phyloP scores from a whole-genome alignment of 345 rosid genomes.

The Durio zibethinus region DNA sequence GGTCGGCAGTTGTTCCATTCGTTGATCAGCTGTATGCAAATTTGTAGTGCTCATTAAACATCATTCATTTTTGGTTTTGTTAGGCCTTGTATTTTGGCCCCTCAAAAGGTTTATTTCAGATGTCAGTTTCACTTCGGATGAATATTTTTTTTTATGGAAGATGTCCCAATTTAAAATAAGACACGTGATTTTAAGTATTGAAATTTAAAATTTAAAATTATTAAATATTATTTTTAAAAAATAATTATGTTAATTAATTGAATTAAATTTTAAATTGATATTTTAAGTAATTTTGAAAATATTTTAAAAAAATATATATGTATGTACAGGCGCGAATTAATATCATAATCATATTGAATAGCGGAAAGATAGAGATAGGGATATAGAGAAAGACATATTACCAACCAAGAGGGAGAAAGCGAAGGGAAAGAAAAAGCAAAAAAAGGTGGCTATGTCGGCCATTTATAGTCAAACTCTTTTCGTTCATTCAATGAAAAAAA shows the following conservation, averaged over 20 bases:
- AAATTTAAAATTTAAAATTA: no score
- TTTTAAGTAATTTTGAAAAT: no score
- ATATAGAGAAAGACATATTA: constrained; percentile 19
- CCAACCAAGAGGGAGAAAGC: constrained; percentile 14
- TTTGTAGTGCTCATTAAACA: not conserved
- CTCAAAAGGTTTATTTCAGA: not conserved
- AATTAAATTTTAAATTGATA: no score
- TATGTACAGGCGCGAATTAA: no score
- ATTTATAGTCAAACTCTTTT: constrained; percentile 12
- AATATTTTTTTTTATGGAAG: no score
- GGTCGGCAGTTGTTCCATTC: constrained; percentile 6
- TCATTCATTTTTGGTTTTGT: not conserved
- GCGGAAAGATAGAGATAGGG: not conserved
- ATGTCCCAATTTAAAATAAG: no score
- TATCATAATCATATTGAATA: not conserved
- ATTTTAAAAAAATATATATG: no score
- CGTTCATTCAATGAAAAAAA: not conserved
- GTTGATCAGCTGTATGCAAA: not conserved
- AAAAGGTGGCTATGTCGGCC: constrained; percentile 31
- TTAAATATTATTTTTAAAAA: no score
- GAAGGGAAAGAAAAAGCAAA: constrained; percentile 1
- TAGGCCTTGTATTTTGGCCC: not conserved
- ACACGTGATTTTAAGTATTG: no score
- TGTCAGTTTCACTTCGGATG: not conserved
- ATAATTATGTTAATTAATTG: no score